Conservation (phyloP, 495 filamentous ascomycete species). For the Penicillium atrosanguineum region DNA sequence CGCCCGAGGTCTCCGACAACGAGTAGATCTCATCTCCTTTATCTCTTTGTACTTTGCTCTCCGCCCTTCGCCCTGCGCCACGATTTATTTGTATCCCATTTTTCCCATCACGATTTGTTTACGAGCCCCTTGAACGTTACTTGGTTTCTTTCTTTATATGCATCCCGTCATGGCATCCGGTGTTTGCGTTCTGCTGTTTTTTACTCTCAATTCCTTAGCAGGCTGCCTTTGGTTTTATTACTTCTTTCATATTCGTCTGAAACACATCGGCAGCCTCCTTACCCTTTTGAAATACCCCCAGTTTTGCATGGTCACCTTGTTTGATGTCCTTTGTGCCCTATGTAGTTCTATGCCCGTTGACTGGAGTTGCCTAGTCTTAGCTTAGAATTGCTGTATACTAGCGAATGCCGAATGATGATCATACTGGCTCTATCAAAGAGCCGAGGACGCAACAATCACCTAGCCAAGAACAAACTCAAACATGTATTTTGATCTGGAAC, state of each 20-base stretch:
- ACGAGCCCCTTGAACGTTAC: conserved; percentile 11
- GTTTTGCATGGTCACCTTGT: conserved; percentile 12
- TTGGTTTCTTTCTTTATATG: conserved; percentile 19
- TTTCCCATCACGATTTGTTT: conserved; percentile 13
- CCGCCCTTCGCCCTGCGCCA: background rate
- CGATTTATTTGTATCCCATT: background rate
- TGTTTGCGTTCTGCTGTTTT: conserved; percentile 18
- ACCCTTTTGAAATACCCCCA: conserved; percentile 22
- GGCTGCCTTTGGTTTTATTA: conserved; percentile 7
- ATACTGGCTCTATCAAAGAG: background rate
- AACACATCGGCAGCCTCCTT: background rate
- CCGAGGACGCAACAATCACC: background rate
- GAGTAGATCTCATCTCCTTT: conserved; percentile 24
- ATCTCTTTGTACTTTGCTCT: background rate
- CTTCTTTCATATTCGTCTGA: conserved; percentile 2
- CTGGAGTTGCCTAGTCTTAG: conserved; percentile 17
- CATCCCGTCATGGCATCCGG: conserved; percentile 31
- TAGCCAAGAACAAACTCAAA: background rate
- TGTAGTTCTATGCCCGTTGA: conserved; percentile 22
- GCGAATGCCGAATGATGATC: conserved; percentile 10
- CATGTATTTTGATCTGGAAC: background rate
- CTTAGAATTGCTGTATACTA: conserved; percentile 42
- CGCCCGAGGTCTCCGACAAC: conserved; percentile 33
- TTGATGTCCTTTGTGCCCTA: conserved; percentile 16
- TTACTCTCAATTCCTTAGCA: background rate